Conservation (phyloP, 768 basidiomycete species). For the Russula dissimulans region DNA sequence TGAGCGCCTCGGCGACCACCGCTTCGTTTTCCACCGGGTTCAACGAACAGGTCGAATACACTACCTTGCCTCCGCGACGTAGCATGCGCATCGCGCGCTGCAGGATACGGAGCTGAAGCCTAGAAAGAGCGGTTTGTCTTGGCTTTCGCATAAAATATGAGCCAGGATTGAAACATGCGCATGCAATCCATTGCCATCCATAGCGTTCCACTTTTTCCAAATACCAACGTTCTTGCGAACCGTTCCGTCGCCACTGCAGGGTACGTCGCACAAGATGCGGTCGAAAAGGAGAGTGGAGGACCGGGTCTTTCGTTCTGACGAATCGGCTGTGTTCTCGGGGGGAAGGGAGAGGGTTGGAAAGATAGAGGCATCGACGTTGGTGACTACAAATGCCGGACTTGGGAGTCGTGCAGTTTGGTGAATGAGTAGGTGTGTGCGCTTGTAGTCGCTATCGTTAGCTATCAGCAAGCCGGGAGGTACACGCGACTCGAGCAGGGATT, state of each 20-base stretch:
- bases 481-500: conserved; percentile 50
- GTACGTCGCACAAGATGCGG: conserved; percentile 92
- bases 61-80: conserved; percentile 77
- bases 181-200: conserved; percentile 88
- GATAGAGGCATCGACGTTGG: conserved; percentile 89
- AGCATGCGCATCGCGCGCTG: conserved; percentile 89
- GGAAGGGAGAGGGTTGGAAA: conserved; percentile 58
- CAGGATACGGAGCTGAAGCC: conserved; percentile 87
- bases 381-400: conserved; percentile 86
- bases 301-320: conserved; percentile 27
- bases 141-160: not conserved
- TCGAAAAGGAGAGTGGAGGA: conserved; percentile 63
- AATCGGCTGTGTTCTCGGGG: conserved; percentile 24
- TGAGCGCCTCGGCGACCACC: conserved; percentile 79
- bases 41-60: conserved; percentile 96
- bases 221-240: conserved; percentile 90
- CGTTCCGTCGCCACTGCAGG: conserved; percentile 96
- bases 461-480: conserved; percentile 80
- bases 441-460: conserved; percentile 93
- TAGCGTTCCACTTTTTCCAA: conserved; percentile 86
- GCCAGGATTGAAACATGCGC: conserved; percentile 37
- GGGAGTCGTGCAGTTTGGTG: conserved; percentile 95
- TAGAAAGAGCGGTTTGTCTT: conserved; percentile 27
- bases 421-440: conserved; percentile 91
- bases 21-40: conserved; percentile 98